Evolutionary conservation across 768 basidiomycete species (phyloP).

Genomic region (Boletus insuetus): DNA sequence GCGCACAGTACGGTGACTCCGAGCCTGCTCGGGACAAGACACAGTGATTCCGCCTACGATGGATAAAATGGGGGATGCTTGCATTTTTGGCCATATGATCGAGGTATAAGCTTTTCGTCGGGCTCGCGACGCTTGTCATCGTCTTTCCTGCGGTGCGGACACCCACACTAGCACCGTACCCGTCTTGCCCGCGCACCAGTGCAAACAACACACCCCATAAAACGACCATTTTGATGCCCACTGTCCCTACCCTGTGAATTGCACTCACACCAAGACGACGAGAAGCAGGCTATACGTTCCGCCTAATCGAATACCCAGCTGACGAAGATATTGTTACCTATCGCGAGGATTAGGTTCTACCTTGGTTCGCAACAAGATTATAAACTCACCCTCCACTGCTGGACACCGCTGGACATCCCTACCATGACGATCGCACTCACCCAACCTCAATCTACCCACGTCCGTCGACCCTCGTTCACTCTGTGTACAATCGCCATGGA

Average conservation of each 20-base stretch:
- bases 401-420: neutral
- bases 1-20: neutral
- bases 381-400: conserved; percentile 9
- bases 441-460: conserved; percentile 2
- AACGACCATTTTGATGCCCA: neutral
- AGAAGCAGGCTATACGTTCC: neutral
- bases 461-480: conserved; percentile 4
- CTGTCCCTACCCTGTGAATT: conserved; percentile 1
- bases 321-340: neutral
- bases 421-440: conserved; percentile 14
- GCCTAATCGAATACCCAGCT: neutral
- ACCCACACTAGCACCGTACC: conserved; percentile 1
- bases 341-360: neutral
- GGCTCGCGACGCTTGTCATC: neutral
- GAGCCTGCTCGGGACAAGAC: neutral
- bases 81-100: conserved; percentile 1
- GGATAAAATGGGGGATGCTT: conserved; percentile 1
- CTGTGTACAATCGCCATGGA: neutral
- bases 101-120: neutral
- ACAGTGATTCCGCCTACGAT: neutral
- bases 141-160: neutral
- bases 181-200: conserved; percentile 16
- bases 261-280: neutral
- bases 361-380: neutral
- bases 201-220: conserved; percentile 1